Conservation (phyloP, 768 basidiomycete genomes). For the Pleurotus pulmonarius region DNA sequence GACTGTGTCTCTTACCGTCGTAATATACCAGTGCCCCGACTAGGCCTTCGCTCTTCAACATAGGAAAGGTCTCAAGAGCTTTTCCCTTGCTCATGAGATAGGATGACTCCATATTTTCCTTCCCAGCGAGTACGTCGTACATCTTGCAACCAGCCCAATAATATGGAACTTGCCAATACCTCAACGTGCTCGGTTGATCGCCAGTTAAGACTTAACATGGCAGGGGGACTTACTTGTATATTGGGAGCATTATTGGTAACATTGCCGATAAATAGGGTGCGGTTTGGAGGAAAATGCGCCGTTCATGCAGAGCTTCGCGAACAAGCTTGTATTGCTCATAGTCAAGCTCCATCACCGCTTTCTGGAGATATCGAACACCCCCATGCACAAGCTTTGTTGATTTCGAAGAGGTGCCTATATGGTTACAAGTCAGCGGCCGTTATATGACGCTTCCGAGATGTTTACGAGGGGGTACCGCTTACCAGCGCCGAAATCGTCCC, state of each 20-base stretch:
- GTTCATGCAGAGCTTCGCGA: constrained; percentile 89
- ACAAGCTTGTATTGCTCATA: constrained; percentile 98
- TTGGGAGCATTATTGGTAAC: constrained; percentile 96
- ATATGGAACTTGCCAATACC: constrained; percentile 97
- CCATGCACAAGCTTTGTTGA: constrained; percentile 98
- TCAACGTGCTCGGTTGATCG: constrained; percentile 21
- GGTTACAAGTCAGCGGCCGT: background rate
- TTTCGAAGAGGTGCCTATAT: constrained; percentile 87
- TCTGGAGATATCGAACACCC: constrained; percentile 95
- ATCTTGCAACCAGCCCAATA: constrained; percentile 94
- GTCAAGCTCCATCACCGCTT: constrained; percentile 92
- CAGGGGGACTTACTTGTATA: constrained; percentile 70
- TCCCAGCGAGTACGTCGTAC: constrained; percentile 93
- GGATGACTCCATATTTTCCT: constrained; percentile 94
- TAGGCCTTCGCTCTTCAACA: constrained; percentile 89
- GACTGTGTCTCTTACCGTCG: constrained; percentile 61
- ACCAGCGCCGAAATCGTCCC: constrained; percentile 91
- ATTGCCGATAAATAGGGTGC: constrained; percentile 91
- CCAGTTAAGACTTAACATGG: background rate
- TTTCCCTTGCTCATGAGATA: constrained; percentile 95
- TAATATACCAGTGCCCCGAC: constrained; percentile 97
- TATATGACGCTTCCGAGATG: background rate
- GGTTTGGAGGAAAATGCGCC: constrained; percentile 90
- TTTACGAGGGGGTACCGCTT: constrained; percentile 14
- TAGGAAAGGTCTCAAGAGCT: constrained; percentile 92